Percentiles rank a stretch among this genome's conserved stretches.
Evolutionary conservation across 345 rosid genomes (phyloP).

Genomic region (Lepidium aucheri): DNA sequence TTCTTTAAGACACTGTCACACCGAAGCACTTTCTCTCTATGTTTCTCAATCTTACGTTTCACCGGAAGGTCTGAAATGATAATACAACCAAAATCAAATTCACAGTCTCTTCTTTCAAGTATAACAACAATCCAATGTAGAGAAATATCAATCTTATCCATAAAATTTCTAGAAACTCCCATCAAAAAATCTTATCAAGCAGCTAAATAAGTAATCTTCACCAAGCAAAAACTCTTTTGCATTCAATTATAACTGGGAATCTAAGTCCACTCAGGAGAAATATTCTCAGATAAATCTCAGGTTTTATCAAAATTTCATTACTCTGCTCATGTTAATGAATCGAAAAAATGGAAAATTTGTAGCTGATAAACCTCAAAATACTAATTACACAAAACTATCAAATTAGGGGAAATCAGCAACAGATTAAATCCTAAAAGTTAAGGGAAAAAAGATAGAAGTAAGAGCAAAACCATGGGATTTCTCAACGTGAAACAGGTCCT

Average conservation of each 20-base stretch:
- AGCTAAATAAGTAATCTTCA: background rate
- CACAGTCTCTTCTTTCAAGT: background rate
- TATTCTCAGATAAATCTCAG: too few species aligned
- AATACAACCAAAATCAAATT: background rate
- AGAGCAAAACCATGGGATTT: slow-evolving; percentile 46
- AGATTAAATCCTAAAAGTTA: background rate
- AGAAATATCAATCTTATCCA: background rate
- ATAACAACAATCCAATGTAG: background rate
- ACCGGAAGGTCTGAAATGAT: slow-evolving; percentile 54
- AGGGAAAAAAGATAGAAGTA: background rate
- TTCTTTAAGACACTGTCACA: slow-evolving; percentile 59
- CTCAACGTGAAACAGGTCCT: slow-evolving; percentile 69
- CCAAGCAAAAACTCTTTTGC: background rate
- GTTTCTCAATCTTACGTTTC: slow-evolving; percentile 76
- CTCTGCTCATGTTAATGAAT: background rate
- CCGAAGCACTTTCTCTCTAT: slow-evolving; percentile 57
- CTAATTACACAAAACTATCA: background rate
- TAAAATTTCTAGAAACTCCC: background rate
- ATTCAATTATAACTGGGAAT: background rate
- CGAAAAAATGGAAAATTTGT: background rate
- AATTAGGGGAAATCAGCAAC: too few species aligned
- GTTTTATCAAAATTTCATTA: too few species aligned
- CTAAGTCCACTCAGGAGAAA: background rate
- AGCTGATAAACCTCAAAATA: background rate
- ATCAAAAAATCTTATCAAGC: background rate